Conservation (phyloP, 2,329 filamentous ascomycete species). For the Graphiopsis chlorocephala region DNA sequence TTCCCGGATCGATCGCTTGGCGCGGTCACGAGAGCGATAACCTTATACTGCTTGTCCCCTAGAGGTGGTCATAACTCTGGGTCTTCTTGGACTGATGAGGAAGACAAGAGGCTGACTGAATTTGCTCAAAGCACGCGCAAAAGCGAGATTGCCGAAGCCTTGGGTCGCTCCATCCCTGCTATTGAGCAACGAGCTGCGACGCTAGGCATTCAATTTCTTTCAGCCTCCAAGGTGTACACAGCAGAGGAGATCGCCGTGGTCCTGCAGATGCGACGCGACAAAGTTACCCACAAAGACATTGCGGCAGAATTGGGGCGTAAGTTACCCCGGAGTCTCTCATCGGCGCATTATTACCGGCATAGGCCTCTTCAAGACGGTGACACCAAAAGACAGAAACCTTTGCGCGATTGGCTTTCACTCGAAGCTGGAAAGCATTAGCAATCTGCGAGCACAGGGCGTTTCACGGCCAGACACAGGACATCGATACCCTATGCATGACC, state of each 20-base stretch:
- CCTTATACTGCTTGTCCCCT: background rate
- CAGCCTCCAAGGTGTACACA: background rate
- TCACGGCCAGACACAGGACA: background rate
- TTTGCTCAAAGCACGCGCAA: background rate
- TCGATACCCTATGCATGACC: background rate
- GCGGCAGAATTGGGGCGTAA: background rate
- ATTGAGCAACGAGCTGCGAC: background rate
- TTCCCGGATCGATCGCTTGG: background rate
- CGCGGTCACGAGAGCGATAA: background rate
- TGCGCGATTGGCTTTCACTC: background rate
- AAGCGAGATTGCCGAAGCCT: background rate
- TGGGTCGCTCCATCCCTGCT: background rate
- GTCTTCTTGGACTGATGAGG: background rate
- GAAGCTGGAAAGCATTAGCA: background rate
- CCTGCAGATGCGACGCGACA: background rate
- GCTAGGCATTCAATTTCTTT: background rate
- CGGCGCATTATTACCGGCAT: background rate
- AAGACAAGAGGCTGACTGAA: background rate
- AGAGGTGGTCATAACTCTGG: background rate
- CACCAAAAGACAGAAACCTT: background rate
- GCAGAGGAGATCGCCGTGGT: background rate
- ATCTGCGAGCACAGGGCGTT: background rate
- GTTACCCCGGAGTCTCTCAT: accelerated
- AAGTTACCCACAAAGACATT: background rate
- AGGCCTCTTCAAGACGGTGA: background rate